A percentile compares a stretch with the other conserved stretches of the same genome.
These are phyloP conservation scores for Candida odintsovae DNA, from an alignment of 805 yeast species.

Conservation along the genomic window DNA sequence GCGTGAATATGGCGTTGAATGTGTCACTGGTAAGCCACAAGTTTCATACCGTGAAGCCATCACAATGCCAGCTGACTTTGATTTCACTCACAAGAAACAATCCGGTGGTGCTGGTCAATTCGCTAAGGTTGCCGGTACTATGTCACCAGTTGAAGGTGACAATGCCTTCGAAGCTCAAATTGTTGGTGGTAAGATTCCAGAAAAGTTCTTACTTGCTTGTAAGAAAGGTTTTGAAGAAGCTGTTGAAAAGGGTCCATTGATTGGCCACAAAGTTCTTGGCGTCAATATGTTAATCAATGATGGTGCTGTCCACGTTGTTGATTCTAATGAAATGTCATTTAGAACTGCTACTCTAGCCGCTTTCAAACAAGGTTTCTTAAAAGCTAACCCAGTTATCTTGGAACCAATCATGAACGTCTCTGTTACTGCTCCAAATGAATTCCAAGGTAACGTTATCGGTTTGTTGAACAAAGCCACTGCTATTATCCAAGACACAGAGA, in stretches of 20 bases:
- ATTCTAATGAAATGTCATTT: slow-evolving; percentile 93
- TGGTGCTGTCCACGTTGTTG: slow-evolving; percentile 97
- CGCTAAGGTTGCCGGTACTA: slow-evolving; percentile 88
- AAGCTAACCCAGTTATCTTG: slow-evolving; percentile 78
- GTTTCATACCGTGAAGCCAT: slow-evolving; percentile 97
- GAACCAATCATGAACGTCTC: slow-evolving; percentile 97
- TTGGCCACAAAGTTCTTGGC: slow-evolving; percentile 92
- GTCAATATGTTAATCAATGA: slow-evolving; percentile 91
- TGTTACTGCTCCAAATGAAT: slow-evolving; percentile 91
- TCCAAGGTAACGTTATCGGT: slow-evolving; percentile 91
- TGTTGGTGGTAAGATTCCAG: slow-evolving; percentile 96
- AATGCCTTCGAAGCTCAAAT: slow-evolving; percentile 80
- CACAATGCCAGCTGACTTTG: slow-evolving; percentile 66
- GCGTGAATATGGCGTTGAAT: slow-evolving; percentile 94
- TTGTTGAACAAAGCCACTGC: slow-evolving; percentile 89
- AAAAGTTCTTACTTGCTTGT: slow-evolving; percentile 90
- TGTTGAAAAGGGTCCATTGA: slow-evolving; percentile 91
- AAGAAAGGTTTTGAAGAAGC: slow-evolving; percentile 93
- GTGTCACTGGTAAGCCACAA: slow-evolving; percentile 95
- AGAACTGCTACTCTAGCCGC: slow-evolving; percentile 90
- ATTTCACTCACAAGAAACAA: slow-evolving; percentile 95
- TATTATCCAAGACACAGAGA: slow-evolving; percentile 88
- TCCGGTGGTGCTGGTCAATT: slow-evolving; percentile 99
- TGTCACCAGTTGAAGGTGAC: slow-evolving; percentile 58
- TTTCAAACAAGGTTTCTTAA: slow-evolving; percentile 83